A percentile compares a stretch with the other conserved stretches of the same genome.
These are phyloP conservation scores for Carex arenaria DNA, from an alignment of 202 grass and related monocot species.

Conservation along the genomic window DNA sequence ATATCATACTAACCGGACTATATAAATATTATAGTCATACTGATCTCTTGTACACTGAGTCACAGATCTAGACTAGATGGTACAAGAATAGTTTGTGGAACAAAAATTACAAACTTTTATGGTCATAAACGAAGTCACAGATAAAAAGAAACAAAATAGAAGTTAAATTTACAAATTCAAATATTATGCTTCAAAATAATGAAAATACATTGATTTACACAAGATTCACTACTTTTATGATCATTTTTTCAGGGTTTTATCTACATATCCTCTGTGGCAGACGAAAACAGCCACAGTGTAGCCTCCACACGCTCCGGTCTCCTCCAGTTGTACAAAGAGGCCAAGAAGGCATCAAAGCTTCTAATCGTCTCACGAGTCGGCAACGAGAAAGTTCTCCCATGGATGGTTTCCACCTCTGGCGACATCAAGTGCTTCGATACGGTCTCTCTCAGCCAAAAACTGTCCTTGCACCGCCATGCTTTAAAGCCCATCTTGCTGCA, in stretches of 20 bases:
- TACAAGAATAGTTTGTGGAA: background rate
- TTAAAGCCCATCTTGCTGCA: conserved; percentile 69
- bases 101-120: background rate
- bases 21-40: background rate
- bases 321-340: conserved; percentile 49
- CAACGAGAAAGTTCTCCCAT: conserved; percentile 71
- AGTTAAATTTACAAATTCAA: background rate
- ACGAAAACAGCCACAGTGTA: conserved; percentile 51
- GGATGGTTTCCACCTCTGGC: conserved; percentile 60
- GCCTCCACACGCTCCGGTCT: conserved; percentile 68
- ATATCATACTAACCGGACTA: too few relatives aligned
- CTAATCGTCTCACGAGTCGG: conserved; percentile 71
- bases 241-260: conserved; percentile 53
- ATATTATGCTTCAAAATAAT: background rate
- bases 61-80: background rate
- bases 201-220: background rate
- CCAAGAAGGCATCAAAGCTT: conserved; percentile 43
- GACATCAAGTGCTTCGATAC: conserved; percentile 92
- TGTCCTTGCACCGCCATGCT: conserved; percentile 89
- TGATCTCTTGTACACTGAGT: background rate
- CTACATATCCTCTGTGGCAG: conserved; percentile 81
- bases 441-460: conserved; percentile 85
- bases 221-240: background rate
- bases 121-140: background rate
- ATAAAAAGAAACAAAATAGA: background rate